Percentiles rank a stretch among this genome's conserved stretches.
Evolutionary conservation across 139 green algal genomes (phyloP).

Genomic region (Monoraphidium neglectum): DNA sequence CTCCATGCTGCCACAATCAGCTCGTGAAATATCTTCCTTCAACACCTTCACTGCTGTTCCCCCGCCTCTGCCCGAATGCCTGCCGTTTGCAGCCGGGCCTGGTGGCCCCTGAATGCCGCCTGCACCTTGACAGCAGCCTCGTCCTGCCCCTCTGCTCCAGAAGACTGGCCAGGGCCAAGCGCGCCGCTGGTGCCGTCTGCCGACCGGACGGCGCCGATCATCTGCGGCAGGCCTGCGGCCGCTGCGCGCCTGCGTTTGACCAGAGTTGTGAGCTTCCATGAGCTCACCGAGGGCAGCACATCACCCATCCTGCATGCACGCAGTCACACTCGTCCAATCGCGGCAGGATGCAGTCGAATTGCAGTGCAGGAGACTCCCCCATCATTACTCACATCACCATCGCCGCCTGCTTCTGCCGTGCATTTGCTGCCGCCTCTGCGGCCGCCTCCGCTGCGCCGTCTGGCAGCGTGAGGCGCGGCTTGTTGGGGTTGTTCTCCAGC

Average conservation of each 20-base stretch:
- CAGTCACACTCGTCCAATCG: neutral
- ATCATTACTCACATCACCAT: neutral
- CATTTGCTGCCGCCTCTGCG: neutral
- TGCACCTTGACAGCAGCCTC: constrained; percentile 68
- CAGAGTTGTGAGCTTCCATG: too few species aligned
- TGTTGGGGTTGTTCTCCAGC: constrained; percentile 87
- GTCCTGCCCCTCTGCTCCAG: constrained; percentile 20
- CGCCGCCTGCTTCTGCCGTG: neutral
- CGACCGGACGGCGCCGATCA: neutral
- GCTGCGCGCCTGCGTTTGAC: constrained; percentile 5
- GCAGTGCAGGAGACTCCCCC: neutral
- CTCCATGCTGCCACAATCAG: too few species aligned
- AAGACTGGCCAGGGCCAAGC: constrained; percentile 1
- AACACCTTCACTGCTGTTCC: neutral
- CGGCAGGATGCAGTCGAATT: neutral
- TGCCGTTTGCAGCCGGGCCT: constrained; percentile 52
- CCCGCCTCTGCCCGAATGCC: constrained; percentile 14
- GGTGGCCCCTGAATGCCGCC: constrained; percentile 63
- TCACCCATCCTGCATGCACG: too few species aligned
- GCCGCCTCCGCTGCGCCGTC: constrained; percentile 3
- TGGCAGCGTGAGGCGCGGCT: constrained; percentile 31
- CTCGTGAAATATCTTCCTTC: too few species aligned
- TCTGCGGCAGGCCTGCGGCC: neutral
- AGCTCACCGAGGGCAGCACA: too few species aligned
- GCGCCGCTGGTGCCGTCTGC: constrained; percentile 1